phyloP scores from a whole-genome alignment of 805 yeast species.

The Yarrowia sp. region DNA sequence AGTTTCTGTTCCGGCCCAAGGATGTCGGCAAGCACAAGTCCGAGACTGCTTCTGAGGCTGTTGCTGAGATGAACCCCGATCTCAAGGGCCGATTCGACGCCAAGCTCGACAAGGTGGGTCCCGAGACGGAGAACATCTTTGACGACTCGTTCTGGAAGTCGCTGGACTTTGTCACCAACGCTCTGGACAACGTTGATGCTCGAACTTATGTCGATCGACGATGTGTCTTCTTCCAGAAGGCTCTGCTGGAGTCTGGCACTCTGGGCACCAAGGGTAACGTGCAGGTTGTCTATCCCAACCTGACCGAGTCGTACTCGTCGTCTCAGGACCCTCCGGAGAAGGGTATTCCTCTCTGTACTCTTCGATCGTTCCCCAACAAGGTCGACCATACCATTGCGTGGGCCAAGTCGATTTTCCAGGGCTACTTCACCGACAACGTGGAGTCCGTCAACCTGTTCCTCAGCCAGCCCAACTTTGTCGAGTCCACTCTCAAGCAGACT shows the following conservation, averaged over 20 bases:
- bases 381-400: constrained; percentile 99
- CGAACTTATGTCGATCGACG: constrained; percentile 97
- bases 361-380: constrained; percentile 95
- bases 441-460: constrained; percentile 89
- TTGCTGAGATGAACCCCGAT: constrained; percentile 78
- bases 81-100: constrained; percentile 73
- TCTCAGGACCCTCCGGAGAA: constrained; percentile 99
- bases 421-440: constrained; percentile 84
- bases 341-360: constrained; percentile 93
- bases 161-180: constrained; percentile 90
- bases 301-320: constrained; percentile 94
- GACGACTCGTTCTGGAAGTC: constrained; percentile 80
- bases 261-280: constrained; percentile 98
- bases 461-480: constrained; percentile 89
- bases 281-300: constrained; percentile 88
- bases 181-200: constrained; percentile 96
- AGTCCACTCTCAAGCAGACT: constrained; percentile 83
- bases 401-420: constrained; percentile 95
- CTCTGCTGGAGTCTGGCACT: constrained; percentile 94
- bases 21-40: constrained; percentile 93
- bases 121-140: constrained; percentile 86
- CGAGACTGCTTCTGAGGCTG: constrained; percentile 86
- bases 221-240: constrained; percentile 87
- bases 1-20: constrained; percentile 87
- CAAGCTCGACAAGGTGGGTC: constrained; percentile 82